phyloP scores from a whole-genome alignment of 2,329 filamentous ascomycete genomes.

The Penicillium corylophilum region DNA sequence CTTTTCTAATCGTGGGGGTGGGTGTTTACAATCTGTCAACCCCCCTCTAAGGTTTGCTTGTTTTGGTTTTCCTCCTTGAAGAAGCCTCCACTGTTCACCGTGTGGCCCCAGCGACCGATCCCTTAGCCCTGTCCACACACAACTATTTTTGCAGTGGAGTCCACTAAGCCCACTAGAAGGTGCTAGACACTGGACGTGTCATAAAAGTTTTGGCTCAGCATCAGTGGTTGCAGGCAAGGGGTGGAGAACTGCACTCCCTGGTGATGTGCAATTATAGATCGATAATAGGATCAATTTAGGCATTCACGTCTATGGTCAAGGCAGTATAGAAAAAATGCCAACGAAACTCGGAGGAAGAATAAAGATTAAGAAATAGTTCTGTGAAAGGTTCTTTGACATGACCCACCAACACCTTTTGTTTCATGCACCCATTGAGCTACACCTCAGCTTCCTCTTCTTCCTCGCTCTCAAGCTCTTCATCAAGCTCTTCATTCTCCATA shows the following conservation, averaged over 20 bases:
- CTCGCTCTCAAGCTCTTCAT: constrained; percentile 29
- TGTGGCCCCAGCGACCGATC: constrained; percentile 35
- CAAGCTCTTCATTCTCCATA: constrained; percentile 26
- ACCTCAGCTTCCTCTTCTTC: constrained; percentile 4
- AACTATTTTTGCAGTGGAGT: constrained; percentile 16
- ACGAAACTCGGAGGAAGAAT: background rate
- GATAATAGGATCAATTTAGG: background rate
- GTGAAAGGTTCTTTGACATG: background rate
- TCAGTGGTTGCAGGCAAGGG: background rate
- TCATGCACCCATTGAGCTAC: background rate
- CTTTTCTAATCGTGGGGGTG: background rate
- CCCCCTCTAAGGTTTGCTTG: constrained; percentile 27
- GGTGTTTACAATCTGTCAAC: background rate
- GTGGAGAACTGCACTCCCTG: background rate
- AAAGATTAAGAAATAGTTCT: background rate
- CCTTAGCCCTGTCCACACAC: constrained; percentile 25
- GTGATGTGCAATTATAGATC: background rate
- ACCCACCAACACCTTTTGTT: background rate
- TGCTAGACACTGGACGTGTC: constrained; percentile 1
- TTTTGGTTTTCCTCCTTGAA: constrained; percentile 40
- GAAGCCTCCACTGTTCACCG: constrained; percentile 21
- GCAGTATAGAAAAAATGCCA: too few species aligned
- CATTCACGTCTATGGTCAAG: background rate
- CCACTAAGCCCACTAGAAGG: background rate
- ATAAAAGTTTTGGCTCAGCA: background rate